Conservation (phyloP, 192 early-diverging fungal species). For the Coemansia sp. region DNA sequence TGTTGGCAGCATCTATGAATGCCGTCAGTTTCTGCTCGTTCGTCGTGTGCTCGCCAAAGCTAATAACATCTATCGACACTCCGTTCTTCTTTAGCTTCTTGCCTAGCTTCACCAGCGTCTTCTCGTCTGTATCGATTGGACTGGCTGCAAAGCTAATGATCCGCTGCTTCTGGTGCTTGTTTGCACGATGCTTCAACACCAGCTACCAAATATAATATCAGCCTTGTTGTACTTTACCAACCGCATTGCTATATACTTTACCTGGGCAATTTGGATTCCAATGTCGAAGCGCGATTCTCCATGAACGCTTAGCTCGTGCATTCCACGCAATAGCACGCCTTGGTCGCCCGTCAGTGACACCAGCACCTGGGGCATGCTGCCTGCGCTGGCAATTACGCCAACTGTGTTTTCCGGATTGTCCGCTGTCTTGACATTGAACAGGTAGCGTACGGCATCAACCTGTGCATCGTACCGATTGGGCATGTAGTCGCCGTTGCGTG, state of each 20-base stretch:
- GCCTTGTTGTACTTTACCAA: too few species aligned
- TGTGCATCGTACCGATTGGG: constrained; percentile 92
- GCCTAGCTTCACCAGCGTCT: constrained; percentile 80
- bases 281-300: constrained; percentile 75
- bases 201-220: constrained; percentile 44
- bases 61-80: constrained; percentile 90
- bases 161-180: constrained; percentile 91
- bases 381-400: constrained; percentile 91
- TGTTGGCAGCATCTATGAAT: constrained; percentile 87
- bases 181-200: constrained; percentile 94
- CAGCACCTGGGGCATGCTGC: constrained; percentile 91
- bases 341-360: constrained; percentile 87
- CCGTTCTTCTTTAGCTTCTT: constrained; percentile 99
- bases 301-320: constrained; percentile 76
- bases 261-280: constrained; percentile 95
- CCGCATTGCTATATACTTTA: too few species aligned
- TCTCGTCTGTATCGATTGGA: constrained; percentile 80
- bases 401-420: constrained; percentile 96
- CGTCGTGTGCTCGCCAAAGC: constrained; percentile 88
- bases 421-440: constrained; percentile 88
- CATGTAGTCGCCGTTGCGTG: constrained; percentile 97
- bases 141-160: constrained; percentile 94
- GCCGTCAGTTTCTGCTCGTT: constrained; percentile 89
- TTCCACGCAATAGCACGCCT: constrained; percentile 83
- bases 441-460: constrained; percentile 85